A percentile compares a stretch with the other conserved stretches of the same genome.
These are phyloP conservation scores for Paecilomyces dactylethromorphus DNA, from an alignment of 2,329 filamentous ascomycete genomes.

Conservation along the genomic window DNA sequence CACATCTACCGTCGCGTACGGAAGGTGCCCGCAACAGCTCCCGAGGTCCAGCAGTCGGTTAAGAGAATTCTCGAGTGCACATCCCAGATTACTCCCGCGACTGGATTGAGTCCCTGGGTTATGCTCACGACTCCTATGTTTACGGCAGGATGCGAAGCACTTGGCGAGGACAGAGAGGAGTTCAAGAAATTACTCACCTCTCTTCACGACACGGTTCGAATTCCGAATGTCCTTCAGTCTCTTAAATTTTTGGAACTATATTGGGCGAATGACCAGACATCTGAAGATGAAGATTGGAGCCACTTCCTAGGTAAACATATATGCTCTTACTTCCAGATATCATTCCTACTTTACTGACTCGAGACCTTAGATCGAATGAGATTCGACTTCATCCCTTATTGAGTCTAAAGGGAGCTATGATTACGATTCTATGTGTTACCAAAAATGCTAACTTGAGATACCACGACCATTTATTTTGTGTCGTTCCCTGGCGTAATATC, in stretches of 20 bases:
- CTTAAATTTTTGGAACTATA: conserved; percentile 35
- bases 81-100: conserved; percentile 29
- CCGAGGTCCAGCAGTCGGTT: conserved; percentile 28
- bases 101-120: conserved; percentile 35
- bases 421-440: not conserved
- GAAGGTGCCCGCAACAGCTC: conserved; percentile 21
- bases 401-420: not conserved
- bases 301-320: conserved; percentile 29
- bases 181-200: conserved; percentile 25
- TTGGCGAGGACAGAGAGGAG: conserved; percentile 27
- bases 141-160: conserved; percentile 37
- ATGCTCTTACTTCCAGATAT: not conserved
- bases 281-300: conserved; percentile 32
- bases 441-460: not conserved
- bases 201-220: conserved; percentile 33
- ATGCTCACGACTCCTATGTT: conserved; percentile 39
- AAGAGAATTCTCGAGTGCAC: conserved; percentile 34
- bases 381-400: conserved; percentile 11
- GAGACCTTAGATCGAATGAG: conserved; percentile 7
- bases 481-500: not conserved
- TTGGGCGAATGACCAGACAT: conserved; percentile 22
- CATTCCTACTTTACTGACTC: not conserved
- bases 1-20: conserved; percentile 35
- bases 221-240: conserved; percentile 36
- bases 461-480: not conserved